Base-by-base conservation (phyloP, 345 rosid genomes). In the Anastatica hierochuntica region DNA sequence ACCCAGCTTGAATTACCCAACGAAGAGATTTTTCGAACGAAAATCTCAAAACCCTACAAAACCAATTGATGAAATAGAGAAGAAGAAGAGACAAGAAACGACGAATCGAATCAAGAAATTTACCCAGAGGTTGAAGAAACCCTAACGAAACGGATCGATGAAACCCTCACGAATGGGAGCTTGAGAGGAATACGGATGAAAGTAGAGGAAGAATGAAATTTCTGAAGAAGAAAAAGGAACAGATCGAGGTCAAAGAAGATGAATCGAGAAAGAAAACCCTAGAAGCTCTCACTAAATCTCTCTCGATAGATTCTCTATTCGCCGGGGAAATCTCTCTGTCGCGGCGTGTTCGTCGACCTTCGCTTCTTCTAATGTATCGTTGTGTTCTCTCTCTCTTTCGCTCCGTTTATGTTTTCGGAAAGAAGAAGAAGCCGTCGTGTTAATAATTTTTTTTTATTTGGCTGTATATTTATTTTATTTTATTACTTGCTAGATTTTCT, bases 401-500 rank as follows among this genome's bases (percentile, higher is more conserved):
- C 70, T 49, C 70, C 66, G 67, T n/a, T 54, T 57, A 67, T 66
- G 59, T 76, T 57, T 73, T 71, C 84, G 51, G 76, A 77, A 73
- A 62, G 74, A 77, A 62, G 74, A 77, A 61, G 83, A 77, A 73
- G 72, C 76, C 81, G 70, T 76, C 66, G 69, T 38, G 65, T 63
- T 15, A 33, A 27, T 51, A 27, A 15, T 49, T 17, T 62, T 46
- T 53, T 61, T 40, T 64, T 50, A n/a, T n/a, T n/a, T n/a, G n/a
- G n/a, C 18, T 41, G 14, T 50, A 15, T 24, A 35, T 36, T 49
- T 49, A 13, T 45, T 39, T n/a, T n/a, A n/a, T n/a, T n/a, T n/a
- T n/a, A n/a, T 48, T 13, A 2, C 24, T 52, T 33, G 10, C 36
- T 24, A 4, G 16, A 17, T 16, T 54, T 5, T n/a, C n/a, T 13